These are phyloP conservation scores for Phytophthora sansomeana DNA, from an alignment of 352 stramenopile genomes.

Conservation along the genomic window DNA sequence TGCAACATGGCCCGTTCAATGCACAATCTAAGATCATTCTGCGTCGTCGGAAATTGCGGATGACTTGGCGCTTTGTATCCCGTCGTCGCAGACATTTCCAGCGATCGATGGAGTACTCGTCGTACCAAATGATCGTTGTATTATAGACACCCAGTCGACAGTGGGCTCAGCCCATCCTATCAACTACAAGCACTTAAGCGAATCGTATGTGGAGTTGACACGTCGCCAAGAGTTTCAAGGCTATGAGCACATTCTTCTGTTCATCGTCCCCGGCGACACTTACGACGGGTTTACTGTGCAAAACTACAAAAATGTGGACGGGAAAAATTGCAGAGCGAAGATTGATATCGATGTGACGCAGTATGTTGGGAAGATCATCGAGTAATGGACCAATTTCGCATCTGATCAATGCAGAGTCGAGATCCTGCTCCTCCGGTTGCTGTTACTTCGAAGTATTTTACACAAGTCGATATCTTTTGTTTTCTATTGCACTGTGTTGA, in stretches of 20 bases:
- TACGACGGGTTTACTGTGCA: conserved; percentile 31
- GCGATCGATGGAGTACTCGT: conserved; percentile 42
- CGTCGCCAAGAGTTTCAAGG: conserved; percentile 16
- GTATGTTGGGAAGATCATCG: conserved; percentile 14
- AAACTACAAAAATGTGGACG: conserved; percentile 24
- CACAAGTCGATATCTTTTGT: no score
- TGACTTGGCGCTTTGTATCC: conserved; percentile 35
- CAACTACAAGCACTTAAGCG: conserved; percentile 35
- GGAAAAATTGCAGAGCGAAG: neutral
- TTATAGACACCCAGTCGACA: conserved; percentile 38
- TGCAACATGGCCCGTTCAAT: conserved; percentile 9
- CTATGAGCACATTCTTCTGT: conserved; percentile 42
- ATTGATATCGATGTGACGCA: conserved; percentile 19
- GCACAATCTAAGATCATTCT: conserved; percentile 28
- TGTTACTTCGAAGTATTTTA: no score
- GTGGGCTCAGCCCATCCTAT: conserved; percentile 31
- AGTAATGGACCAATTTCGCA: no score
- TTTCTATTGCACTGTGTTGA: no score
- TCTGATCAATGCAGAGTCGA: no score
- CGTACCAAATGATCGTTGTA: conserved; percentile 9
- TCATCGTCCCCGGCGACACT: conserved; percentile 41
- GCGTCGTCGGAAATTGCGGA: conserved; percentile 33
- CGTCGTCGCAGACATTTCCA: conserved; percentile 43
- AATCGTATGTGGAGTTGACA: conserved; percentile 20
- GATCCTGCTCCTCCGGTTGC: no score